Evolutionary conservation across 2,329 filamentous ascomycete genomes (phyloP), one percentile per base, ranked within the genome.

Genomic region (Exophiala spinifera): DNA sequence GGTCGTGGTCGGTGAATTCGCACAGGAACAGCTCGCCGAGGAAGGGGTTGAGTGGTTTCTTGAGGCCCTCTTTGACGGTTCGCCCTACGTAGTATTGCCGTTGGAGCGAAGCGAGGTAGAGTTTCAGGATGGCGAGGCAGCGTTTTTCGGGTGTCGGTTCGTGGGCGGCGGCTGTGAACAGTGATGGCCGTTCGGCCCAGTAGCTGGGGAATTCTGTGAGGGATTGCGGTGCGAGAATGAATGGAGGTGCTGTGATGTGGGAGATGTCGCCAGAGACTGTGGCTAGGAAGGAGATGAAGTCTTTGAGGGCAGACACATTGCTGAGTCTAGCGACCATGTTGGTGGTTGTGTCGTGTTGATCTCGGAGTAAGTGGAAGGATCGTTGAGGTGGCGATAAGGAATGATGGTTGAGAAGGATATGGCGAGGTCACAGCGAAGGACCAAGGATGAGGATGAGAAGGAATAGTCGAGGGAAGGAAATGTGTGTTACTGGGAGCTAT

Each of bases 21-120:
- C 55, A 61, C n/a, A 64, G 49, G 52, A 64, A 64, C 15, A 63
- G 31, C 36, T 64, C 62, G 21, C 62, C 62, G 11, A 64, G 57
- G 33, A 63, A 63, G 7, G 62, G 53, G 36, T 64, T 64, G 33
- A 64, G 52, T 8, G 62, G 62, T 49, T 64, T 64, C 53, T 63
- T 63, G 15, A 61, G 14, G 4, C 59, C 59, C 36, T 62, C 60
- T 36, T 60, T 56, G 28, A 60, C 61, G 25, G 52, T 57, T 6
- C 52, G 53, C n/a, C 57, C 75, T 73, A 59, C 77, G 76, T 64
- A 63, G 23, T 63, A 62, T 51, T 95, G 90, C 73, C 95, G 89
- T 77, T 94, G 96, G 49, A 97, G 79, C 3, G 92, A 96, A 67
- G 86, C 91, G 52, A 97, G 76, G 75, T 96, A 97, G 91, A 92